A percentile compares a stretch with the other conserved stretches of the same genome.
Conservation (phyloP, 345 rosid species). For the Turritis glabra region DNA sequence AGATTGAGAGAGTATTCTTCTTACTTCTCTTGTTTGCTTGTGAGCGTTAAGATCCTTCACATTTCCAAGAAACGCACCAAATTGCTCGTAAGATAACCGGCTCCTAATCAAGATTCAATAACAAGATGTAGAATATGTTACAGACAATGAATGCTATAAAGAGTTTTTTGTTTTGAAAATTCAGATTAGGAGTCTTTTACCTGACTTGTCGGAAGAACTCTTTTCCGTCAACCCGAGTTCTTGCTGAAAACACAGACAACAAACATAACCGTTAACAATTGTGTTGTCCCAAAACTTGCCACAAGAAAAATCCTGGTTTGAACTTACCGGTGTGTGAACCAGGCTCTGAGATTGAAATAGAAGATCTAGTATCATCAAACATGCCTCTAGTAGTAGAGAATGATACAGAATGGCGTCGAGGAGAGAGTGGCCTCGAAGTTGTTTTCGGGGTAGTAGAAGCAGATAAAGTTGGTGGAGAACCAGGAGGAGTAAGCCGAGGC, state of each 20-base stretch:
- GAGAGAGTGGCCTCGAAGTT: conserved; percentile 75
- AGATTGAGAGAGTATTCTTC: neutral
- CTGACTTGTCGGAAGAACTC: conserved; percentile 98
- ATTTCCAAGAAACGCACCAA: conserved; percentile 86
- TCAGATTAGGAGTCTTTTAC: conserved; percentile 37
- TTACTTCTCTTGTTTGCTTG: conserved; percentile 86
- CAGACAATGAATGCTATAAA: neutral
- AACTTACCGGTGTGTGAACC: conserved; percentile 61
- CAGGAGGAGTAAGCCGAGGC: conserved; percentile 82
- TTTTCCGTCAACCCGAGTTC: conserved; percentile 89
- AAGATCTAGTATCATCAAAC: conserved; percentile 66
- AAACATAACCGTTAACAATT: neutral
- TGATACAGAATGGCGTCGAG: conserved; percentile 75
- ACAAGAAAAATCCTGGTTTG: neutral
- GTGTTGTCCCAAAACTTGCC: neutral
- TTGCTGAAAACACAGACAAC: conserved; percentile 49
- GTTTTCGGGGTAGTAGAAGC: conserved; percentile 79
- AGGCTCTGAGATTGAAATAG: conserved; percentile 56
- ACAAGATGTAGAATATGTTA: neutral
- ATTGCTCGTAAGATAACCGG: conserved; percentile 79
- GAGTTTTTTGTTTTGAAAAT: neutral
- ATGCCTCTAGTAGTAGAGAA: conserved; percentile 78
- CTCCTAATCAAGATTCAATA: conserved; percentile 31
- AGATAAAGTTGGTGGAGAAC: conserved; percentile 76
- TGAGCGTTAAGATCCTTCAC: conserved; percentile 94